phyloP scores from a whole-genome alignment of 257 asterid genomes.

The Solanum pennellii region DNA sequence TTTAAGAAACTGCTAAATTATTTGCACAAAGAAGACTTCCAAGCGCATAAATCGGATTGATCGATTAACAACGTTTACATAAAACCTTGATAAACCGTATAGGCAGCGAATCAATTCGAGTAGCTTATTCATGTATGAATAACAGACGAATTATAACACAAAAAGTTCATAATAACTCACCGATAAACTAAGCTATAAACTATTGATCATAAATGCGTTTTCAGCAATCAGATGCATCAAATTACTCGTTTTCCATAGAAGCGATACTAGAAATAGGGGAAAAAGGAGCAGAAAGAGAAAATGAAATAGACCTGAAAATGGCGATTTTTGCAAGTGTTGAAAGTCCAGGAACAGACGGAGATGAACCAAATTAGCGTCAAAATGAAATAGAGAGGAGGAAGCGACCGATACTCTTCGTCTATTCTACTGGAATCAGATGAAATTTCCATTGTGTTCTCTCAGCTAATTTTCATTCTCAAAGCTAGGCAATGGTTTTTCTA shows the following conservation, averaged over 20 bases:
- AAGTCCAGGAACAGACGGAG: constrained; percentile 62
- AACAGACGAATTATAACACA: not conserved
- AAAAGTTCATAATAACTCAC: not conserved
- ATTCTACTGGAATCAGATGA: constrained; percentile 3
- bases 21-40: not conserved
- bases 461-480: not conserved
- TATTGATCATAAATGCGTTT: not conserved
- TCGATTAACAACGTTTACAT: not conserved
- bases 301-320: constrained; percentile 51
- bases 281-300: not conserved
- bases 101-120: not conserved
- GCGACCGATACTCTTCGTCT: constrained; percentile 40
- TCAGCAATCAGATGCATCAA: not conserved
- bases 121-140: not conserved
- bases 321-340: constrained; percentile 59
- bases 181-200: not conserved
- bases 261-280: not conserved
- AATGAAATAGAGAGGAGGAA: constrained; percentile 46
- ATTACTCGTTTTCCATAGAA: not conserved
- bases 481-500: not conserved
- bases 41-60: not conserved
- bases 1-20: not conserved
- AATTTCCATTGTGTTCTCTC: not conserved
- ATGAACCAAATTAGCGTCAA: constrained; percentile 50
- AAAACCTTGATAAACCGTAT: not conserved